Percentiles rank a stretch among this genome's conserved stretches.
phyloP scores from a whole-genome alignment of 257 asterid genomes.

The Salvia splendens region DNA sequence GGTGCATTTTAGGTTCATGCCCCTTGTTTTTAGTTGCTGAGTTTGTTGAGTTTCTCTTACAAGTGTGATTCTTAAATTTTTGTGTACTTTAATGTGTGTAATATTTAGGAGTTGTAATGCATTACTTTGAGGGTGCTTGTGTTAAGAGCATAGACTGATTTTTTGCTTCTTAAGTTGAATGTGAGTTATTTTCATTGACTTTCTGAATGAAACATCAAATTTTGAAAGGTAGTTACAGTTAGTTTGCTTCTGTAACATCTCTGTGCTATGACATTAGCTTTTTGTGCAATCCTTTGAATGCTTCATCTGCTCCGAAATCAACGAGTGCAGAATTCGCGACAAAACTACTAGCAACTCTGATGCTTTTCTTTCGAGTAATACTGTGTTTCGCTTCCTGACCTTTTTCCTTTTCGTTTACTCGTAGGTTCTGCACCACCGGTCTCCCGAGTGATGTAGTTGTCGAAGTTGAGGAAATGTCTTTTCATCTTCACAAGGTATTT shows the following conservation, averaged over 20 bases:
- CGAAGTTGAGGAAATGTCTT: constrained; percentile 95
- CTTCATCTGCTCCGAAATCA: background rate
- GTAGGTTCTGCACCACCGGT: constrained; percentile 94
- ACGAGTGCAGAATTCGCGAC: background rate
- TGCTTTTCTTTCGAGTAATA: background rate
- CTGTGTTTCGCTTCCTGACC: background rate
- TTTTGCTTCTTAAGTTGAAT: background rate
- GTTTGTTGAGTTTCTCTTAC: background rate
- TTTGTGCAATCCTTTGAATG: background rate
- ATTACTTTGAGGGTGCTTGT: background rate
- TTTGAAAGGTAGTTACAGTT: background rate
- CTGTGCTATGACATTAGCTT: background rate
- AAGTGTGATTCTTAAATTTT: constrained; percentile 1
- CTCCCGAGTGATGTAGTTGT: constrained; percentile 94
- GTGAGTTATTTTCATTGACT: background rate
- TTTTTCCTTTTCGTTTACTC: constrained; percentile 19
- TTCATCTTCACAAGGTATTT: constrained; percentile 95
- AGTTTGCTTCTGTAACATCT: background rate
- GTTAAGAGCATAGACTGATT: background rate
- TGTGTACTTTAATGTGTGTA: background rate
- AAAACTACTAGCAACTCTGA: background rate
- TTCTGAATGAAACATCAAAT: background rate
- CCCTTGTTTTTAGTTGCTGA: constrained; percentile 26
- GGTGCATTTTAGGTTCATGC: constrained; percentile 6
- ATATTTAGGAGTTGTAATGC: background rate